A percentile compares a stretch with the other conserved stretches of the same genome.
Conservation (phyloP, 2,329 filamentous ascomycete genomes). For the Dothistroma septosporum region DNA sequence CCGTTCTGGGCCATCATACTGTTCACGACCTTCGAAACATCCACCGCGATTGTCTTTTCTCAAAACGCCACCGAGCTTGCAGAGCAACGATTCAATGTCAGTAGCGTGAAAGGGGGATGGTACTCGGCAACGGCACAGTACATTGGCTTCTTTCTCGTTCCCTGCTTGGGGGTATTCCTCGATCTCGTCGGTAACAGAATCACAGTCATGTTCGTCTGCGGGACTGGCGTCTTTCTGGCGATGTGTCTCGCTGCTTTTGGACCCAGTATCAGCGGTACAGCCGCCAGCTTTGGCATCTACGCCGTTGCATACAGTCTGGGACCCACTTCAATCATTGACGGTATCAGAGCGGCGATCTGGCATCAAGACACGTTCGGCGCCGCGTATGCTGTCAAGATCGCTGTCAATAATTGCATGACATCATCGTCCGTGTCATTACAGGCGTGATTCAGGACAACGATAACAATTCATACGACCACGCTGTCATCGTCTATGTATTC, state of each 20-base stretch:
- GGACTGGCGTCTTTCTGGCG: slow-evolving; percentile 49
- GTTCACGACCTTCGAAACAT: slow-evolving; percentile 58
- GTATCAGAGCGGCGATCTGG: slow-evolving; percentile 58
- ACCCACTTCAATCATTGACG: slow-evolving; percentile 57
- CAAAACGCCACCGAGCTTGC: slow-evolving; percentile 60
- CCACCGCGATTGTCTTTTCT: slow-evolving; percentile 51
- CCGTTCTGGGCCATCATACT: slow-evolving; percentile 54
- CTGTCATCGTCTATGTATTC: slow-evolving; percentile 54
- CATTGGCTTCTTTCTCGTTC: slow-evolving; percentile 56
- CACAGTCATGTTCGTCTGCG: slow-evolving; percentile 45
- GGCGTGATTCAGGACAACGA: slow-evolving; percentile 58
- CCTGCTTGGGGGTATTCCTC: slow-evolving; percentile 53
- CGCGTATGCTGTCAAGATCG: slow-evolving; percentile 58
- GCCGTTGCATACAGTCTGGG: slow-evolving; percentile 55
- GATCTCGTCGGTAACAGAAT: slow-evolving; percentile 55
- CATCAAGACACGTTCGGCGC: slow-evolving; percentile 58
- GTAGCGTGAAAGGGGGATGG: slow-evolving; percentile 56
- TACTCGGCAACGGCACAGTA: slow-evolving; percentile 57
- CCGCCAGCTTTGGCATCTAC: slow-evolving; percentile 57
- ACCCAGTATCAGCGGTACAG: slow-evolving; percentile 48
- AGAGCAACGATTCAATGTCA: slow-evolving; percentile 56
- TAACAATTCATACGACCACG: slow-evolving; percentile 53
- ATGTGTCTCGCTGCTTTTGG: slow-evolving; percentile 56
- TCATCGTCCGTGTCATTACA: slow-evolving; percentile 55
- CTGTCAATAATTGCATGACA: slow-evolving; percentile 61